A percentile compares a stretch with the other conserved stretches of the same genome.
phyloP scores from a whole-genome alignment of 306 rosid genomes.

The Cucurbita moschata region DNA sequence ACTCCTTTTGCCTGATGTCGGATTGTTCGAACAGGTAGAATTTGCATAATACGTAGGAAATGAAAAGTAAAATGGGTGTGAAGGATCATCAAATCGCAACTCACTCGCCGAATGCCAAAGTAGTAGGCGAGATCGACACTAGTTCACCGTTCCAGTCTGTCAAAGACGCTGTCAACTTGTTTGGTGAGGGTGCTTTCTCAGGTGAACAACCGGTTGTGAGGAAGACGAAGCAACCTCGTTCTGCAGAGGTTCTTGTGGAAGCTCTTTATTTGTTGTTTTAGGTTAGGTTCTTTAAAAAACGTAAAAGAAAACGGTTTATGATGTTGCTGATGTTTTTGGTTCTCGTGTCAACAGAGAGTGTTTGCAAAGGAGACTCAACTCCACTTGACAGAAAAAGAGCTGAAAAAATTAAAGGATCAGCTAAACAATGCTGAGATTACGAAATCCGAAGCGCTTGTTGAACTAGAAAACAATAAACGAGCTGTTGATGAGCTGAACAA shows the following conservation, averaged over 20 bases:
- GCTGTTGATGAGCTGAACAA: slow-evolving; percentile 46
- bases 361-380: slow-evolving; percentile 78
- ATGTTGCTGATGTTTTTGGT: neutral
- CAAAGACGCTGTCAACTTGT: slow-evolving; percentile 83
- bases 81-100: slow-evolving; percentile 36
- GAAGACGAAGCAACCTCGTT: slow-evolving; percentile 67
- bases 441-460: slow-evolving; percentile 61
- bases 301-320: neutral
- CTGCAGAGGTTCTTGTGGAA: slow-evolving; percentile 53
- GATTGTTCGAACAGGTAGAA: slow-evolving; percentile 15
- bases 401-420: slow-evolving; percentile 74
- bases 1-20: neutral
- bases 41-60: neutral
- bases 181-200: slow-evolving; percentile 88
- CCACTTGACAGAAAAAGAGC: slow-evolving; percentile 62
- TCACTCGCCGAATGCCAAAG: slow-evolving; percentile 51
- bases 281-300: neutral
- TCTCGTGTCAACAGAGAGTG: slow-evolving; percentile 47
- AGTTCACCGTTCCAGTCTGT: slow-evolving; percentile 97
- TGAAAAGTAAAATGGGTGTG: slow-evolving; percentile 49
- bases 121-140: slow-evolving; percentile 96
- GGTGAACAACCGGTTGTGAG: slow-evolving; percentile 56
- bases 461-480: slow-evolving; percentile 59
- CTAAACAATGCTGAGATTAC: slow-evolving; percentile 75
- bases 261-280: neutral